These are phyloP conservation scores for Globisporangium mamillatum DNA, from an alignment of 352 stramenopile genomes.

Conservation along the genomic window DNA sequence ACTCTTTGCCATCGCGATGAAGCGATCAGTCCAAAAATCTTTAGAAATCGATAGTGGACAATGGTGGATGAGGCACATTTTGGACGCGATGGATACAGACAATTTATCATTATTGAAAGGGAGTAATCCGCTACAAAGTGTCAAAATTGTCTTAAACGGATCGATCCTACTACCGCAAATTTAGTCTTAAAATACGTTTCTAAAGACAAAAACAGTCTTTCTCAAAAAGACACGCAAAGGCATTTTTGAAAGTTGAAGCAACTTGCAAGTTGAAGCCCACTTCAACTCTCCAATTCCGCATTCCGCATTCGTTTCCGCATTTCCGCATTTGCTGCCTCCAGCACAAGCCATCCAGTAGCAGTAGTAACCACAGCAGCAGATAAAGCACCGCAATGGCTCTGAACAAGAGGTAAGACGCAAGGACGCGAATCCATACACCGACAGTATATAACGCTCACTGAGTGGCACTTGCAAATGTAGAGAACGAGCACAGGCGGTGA, in stretches of 20 bases:
- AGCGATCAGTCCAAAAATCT: no score
- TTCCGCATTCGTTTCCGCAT: background rate
- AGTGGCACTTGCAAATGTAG: background rate
- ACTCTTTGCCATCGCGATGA: no score
- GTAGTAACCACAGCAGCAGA: background rate
- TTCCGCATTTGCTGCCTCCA: constrained; percentile 9
- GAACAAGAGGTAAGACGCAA: constrained; percentile 12
- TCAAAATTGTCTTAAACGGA: no score
- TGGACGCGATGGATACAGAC: no score
- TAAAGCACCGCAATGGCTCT: constrained; percentile 7
- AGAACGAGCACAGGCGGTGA: constrained; percentile 22
- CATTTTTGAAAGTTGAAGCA: background rate
- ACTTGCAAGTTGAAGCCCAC: background rate
- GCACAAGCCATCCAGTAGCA: background rate
- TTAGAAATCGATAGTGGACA: no score
- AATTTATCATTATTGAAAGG: no score
- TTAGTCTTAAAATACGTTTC: no score
- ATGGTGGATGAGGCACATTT: no score
- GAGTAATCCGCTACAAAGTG: no score
- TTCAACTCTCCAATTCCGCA: background rate
- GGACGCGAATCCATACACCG: background rate
- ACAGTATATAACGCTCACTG: background rate
- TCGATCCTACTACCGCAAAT: no score
- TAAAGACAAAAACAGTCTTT: no score
- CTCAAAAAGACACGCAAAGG: no score